phyloP scores from a whole-genome alignment of 1,139 yeast genomes.

The Nadsonia starkeyi-henricii region DNA sequence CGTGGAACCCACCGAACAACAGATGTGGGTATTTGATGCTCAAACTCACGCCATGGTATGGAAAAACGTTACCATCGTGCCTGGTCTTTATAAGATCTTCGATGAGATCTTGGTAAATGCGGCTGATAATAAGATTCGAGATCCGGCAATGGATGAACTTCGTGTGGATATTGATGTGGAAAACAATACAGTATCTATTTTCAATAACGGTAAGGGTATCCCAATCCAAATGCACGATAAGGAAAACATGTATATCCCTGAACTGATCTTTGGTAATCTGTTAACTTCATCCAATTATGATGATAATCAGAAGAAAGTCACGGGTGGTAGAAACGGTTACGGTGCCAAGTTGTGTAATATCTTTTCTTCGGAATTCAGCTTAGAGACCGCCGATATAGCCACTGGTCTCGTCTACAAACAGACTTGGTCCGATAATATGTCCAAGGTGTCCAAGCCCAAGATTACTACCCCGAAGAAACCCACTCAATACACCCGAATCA shows the following conservation, averaged over 20 bases:
- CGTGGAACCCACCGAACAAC: constrained; percentile 63
- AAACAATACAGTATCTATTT: constrained; percentile 59
- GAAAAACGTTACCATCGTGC: constrained; percentile 63
- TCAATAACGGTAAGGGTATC: constrained; percentile 91
- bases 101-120: constrained; percentile 97
- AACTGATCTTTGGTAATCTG: constrained; percentile 88
- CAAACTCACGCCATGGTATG: constrained; percentile 54
- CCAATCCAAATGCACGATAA: constrained; percentile 89
- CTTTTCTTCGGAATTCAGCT: constrained; percentile 71
- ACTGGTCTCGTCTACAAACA: constrained; percentile 57
- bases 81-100: constrained; percentile 90
- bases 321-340: constrained; percentile 97
- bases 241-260: constrained; percentile 89
- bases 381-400: constrained; percentile 78
- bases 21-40: constrained; percentile 77
- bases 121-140: constrained; percentile 95
- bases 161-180: constrained; percentile 71
- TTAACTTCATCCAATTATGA: constrained; percentile 93
- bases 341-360: constrained; percentile 96
- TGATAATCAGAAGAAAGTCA: constrained; percentile 87
- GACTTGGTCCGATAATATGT: constrained; percentile 82
- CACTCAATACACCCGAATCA: constrained; percentile 70
- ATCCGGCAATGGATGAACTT: constrained; percentile 74
- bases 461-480: constrained; percentile 48
- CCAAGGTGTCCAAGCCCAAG: constrained; percentile 58